Base-by-base conservation (phyloP, 106 monocot species). In the Allium cepa region DNA sequence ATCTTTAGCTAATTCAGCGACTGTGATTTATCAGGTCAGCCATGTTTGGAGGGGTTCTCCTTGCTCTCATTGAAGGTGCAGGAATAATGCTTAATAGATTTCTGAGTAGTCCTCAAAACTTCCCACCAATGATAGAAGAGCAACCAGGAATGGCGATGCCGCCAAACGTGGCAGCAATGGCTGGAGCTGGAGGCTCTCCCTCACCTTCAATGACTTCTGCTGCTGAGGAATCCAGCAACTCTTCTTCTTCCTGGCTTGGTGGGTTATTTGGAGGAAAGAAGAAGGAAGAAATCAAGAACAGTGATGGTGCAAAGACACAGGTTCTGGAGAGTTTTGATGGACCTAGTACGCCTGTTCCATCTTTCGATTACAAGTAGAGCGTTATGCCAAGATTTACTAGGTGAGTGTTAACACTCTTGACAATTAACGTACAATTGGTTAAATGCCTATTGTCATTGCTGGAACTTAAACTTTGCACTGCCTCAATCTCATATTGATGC, bases 21-120 rank as follows among this genome's bases (percentile, higher is more conserved):
- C 36, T 49, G 64, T 64, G 49, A 64, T 67, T 12, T 27, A 51
- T 67, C 67, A 67, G 67, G 52, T 68, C 75, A 50, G 75, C 75
- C 6, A 53, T 66, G 46, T 75, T 75, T 27, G 75, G 75, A 26
- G 69, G 75, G 14, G 49, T 75, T 16, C 75, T 75, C 22, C 75
- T 75, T 18, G 68, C 75, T 2, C 68, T 75, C 10, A 75, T 75
- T 26, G 68, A 75, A 62, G 68, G 75, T 4, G 75, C 69, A 10
- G 75, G 75, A 8, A 75, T 75, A 15, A 75, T 75, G 75, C 75
- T 75, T 55, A 75, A 75, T 50, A 48, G 75, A 62, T 28, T 68
- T 45, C 46, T 75, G 50, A 61, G 68, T 17, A 18, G 26, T n/a
- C 75, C 75, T 17, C 75, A 69, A 15, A 67, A 67, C 50, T 59